Percentiles rank a stretch among this genome's conserved stretches.
Evolutionary conservation across 192 early-diverging fungal species (phyloP).

Genomic region (Gorgonomyces haynaldii): DNA sequence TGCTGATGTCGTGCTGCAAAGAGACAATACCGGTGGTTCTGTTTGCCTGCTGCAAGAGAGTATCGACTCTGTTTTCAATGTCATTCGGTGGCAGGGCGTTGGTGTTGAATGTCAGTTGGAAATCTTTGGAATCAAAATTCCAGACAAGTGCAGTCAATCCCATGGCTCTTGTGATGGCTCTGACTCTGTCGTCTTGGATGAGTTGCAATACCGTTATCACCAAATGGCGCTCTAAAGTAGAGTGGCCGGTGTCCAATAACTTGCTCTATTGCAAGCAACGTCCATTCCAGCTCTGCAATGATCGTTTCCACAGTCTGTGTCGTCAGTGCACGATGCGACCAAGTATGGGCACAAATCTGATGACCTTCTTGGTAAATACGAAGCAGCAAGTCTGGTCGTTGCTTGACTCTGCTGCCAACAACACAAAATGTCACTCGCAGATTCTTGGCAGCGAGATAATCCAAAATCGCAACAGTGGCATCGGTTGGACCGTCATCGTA

Average conservation of each 20-base stretch:
- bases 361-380: constrained; percentile 42
- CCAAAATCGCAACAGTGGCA: constrained; percentile 40
- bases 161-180: constrained; percentile 36
- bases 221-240: constrained; percentile 56
- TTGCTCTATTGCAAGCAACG: constrained; percentile 34
- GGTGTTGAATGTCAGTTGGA: not conserved
- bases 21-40: constrained; percentile 3
- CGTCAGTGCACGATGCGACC: constrained; percentile 46
- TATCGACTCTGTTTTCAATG: not conserved
- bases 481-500: constrained; percentile 36
- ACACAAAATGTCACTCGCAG: constrained; percentile 62
- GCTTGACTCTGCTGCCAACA: constrained; percentile 38
- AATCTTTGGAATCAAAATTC: constrained; percentile 19
- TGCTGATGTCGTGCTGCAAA: constrained; percentile 5
- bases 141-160: constrained; percentile 25
- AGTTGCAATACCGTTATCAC: constrained; percentile 32
- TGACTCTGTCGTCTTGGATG: constrained; percentile 29
- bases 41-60: not conserved
- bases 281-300: constrained; percentile 46
- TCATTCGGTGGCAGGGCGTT: not conserved
- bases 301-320: constrained; percentile 48
- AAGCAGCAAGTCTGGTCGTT: constrained; percentile 30
- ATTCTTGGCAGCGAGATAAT: constrained; percentile 33
- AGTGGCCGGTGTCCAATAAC: constrained; percentile 38
- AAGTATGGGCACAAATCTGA: constrained; percentile 52